Percentiles rank a stretch among this genome's conserved stretches.
Conservation (phyloP, 2,329 filamentous ascomycete species). For the Trichoderma hamatum region DNA sequence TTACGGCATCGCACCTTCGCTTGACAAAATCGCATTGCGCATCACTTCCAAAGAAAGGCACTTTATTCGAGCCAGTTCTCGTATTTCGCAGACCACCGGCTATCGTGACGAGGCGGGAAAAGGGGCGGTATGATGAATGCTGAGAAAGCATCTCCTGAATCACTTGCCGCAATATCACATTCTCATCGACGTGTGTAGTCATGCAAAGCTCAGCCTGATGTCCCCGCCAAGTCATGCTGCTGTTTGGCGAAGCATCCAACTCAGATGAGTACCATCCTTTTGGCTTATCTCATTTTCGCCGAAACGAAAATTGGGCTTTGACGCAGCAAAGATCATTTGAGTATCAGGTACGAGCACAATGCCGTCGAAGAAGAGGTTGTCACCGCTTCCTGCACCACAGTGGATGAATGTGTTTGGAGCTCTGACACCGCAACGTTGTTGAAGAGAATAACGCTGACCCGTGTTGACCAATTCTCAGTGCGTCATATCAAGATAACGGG, state of each 20-base stretch:
- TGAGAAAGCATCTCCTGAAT: not conserved
- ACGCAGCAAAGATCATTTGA: not conserved
- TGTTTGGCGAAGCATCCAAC: not conserved
- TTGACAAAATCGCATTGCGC: not conserved
- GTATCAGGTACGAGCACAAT: not conserved
- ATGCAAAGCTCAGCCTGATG: not conserved
- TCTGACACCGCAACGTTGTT: not conserved
- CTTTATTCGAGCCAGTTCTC: constrained; percentile 12
- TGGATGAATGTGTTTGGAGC: not conserved
- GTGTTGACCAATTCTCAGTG: not conserved
- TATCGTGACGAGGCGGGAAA: not conserved
- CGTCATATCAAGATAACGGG: not conserved
- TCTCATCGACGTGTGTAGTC: not conserved
- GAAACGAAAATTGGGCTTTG: not conserved
- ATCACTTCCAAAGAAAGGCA: constrained; percentile 10
- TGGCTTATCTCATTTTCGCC: not conserved
- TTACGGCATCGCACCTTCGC: not conserved
- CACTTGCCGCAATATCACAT: not conserved
- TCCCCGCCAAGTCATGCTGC: not conserved
- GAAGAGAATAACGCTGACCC: not conserved
- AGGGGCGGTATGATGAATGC: not conserved
- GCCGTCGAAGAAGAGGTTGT: not conserved
- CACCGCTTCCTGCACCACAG: not conserved
- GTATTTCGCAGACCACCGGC: not conserved
- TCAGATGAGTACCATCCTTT: not conserved